Evolutionary conservation across 1,139 yeast genomes (phyloP).

Genomic region (Kodamaea plutei): DNA sequence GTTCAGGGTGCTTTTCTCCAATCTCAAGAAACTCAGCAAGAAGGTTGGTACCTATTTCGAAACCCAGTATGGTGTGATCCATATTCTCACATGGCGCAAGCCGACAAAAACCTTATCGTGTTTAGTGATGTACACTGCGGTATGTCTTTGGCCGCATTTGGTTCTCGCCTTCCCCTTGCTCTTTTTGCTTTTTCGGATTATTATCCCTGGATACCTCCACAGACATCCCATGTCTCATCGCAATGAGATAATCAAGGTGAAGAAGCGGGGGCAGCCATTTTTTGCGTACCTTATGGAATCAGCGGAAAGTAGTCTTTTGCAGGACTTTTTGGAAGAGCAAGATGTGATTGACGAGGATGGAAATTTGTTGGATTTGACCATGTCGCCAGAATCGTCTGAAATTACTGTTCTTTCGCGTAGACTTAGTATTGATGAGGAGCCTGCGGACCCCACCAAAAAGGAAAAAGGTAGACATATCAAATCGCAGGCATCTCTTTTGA

Average conservation of each 20-base stretch:
- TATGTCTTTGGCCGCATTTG: slow-evolving; percentile 68
- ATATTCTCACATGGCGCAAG: slow-evolving; percentile 58
- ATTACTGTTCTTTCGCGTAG: slow-evolving; percentile 1
- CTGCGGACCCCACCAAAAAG: slow-evolving; percentile 15
- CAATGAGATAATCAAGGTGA: slow-evolving; percentile 40
- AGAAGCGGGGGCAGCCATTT: slow-evolving; percentile 53
- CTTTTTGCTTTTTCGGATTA: slow-evolving; percentile 50
- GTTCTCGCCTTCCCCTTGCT: slow-evolving; percentile 62
- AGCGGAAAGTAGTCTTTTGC: slow-evolving; percentile 36
- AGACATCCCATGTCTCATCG: slow-evolving; percentile 59
- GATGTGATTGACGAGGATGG: slow-evolving; percentile 8
- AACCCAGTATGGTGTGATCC: slow-evolving; percentile 52
- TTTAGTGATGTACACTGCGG: slow-evolving; percentile 51
- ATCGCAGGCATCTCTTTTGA: slow-evolving; percentile 42
- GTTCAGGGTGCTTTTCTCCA: slow-evolving; percentile 42
- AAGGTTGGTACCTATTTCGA: slow-evolving; percentile 52
- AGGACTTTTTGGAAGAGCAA: slow-evolving; percentile 29
- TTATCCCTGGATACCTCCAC: slow-evolving; percentile 67
- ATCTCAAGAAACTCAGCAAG: slow-evolving; percentile 49
- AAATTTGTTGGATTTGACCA: slow-evolving; percentile 9
- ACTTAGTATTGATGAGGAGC: slow-evolving; percentile 7
- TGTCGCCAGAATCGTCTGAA: slow-evolving; percentile 22
- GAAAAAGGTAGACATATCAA: slow-evolving; percentile 23
- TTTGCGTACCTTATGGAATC: slow-evolving; percentile 47
- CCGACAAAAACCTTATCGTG: slow-evolving; percentile 55